Evolutionary conservation across 768 basidiomycete species (phyloP).

Genomic region (Lactarius evosmus): DNA sequence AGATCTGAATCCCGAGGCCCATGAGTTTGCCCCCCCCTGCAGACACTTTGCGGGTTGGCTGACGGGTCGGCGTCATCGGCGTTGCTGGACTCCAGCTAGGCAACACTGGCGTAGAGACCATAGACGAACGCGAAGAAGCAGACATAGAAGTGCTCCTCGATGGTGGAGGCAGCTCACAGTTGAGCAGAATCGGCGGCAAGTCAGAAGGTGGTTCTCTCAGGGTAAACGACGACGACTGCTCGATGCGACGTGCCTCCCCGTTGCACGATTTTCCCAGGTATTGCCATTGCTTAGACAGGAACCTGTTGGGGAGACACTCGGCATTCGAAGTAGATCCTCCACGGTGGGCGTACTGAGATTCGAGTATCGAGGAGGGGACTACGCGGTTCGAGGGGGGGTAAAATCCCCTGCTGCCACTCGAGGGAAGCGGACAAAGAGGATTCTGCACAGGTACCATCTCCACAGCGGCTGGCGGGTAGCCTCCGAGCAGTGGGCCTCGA

Average conservation of each 20-base stretch:
- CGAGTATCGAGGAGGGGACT: not conserved
- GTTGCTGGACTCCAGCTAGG: conserved; percentile 15
- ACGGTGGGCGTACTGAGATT: not conserved
- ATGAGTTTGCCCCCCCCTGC: conserved; percentile 10
- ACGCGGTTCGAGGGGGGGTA: not conserved
- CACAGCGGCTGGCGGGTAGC: conserved; percentile 16
- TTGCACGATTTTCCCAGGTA: not conserved
- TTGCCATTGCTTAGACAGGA: not conserved
- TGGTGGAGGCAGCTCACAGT: conserved; percentile 18
- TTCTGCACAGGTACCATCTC: conserved; percentile 11
- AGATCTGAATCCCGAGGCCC: conserved; percentile 27
- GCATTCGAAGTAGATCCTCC: not conserved
- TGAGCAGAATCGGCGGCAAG: conserved; percentile 23
- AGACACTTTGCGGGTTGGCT: conserved; percentile 16
- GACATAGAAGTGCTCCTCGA: conserved; percentile 21
- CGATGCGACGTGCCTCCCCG: conserved; percentile 11
- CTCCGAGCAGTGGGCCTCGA: conserved; percentile 22
- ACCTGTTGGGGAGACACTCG: not conserved
- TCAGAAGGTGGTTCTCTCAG: conserved; percentile 16
- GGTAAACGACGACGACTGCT: conserved; percentile 20
- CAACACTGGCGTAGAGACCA: conserved; percentile 23
- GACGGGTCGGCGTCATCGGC: conserved; percentile 23
- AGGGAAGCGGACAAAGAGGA: conserved; percentile 1
- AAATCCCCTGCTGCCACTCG: not conserved
- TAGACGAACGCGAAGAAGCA: conserved; percentile 23